Evolutionary conservation across 139 green algal species (phyloP).

Genomic region (Ostreobium quekettii): DNA sequence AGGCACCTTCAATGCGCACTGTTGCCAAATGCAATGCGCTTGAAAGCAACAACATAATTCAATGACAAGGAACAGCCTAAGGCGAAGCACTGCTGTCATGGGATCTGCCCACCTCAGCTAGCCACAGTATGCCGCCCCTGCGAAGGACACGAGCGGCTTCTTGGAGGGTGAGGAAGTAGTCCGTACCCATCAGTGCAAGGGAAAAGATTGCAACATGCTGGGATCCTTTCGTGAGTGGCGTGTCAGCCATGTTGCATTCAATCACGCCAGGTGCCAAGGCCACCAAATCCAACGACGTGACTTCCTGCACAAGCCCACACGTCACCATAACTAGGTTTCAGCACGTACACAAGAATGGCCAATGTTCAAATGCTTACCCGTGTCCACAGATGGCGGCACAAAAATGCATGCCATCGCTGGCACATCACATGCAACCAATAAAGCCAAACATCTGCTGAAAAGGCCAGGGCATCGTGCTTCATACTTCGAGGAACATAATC

Average conservation of each 20-base stretch:
- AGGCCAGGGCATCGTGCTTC: background rate
- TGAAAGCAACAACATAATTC: background rate
- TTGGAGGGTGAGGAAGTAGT: conserved; percentile 72
- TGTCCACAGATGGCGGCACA: no score
- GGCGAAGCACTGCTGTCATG: background rate
- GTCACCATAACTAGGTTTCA: conserved; percentile 1
- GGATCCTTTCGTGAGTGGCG: conserved; percentile 33
- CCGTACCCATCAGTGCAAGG: conserved; percentile 91
- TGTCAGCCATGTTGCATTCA: conserved; percentile 86
- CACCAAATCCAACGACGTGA: conserved; percentile 86
- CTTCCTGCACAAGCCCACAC: conserved; percentile 31
- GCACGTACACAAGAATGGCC: background rate
- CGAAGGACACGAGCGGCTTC: conserved; percentile 80
- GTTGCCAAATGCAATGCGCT: background rate
- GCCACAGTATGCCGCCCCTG: conserved; percentile 69
- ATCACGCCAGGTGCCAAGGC: conserved; percentile 64
- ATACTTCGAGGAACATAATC: conserved; percentile 1
- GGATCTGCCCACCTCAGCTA: conserved; percentile 75
- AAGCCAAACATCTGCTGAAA: background rate
- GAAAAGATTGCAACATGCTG: conserved; percentile 89
- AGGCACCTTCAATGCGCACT: background rate
- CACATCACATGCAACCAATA: no score
- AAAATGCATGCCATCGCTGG: no score
- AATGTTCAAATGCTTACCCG: background rate
- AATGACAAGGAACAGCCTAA: background rate